Base-by-base conservation (phyloP, 2,329 filamentous ascomycete species). In the Aspergillus floridensis region DNA sequence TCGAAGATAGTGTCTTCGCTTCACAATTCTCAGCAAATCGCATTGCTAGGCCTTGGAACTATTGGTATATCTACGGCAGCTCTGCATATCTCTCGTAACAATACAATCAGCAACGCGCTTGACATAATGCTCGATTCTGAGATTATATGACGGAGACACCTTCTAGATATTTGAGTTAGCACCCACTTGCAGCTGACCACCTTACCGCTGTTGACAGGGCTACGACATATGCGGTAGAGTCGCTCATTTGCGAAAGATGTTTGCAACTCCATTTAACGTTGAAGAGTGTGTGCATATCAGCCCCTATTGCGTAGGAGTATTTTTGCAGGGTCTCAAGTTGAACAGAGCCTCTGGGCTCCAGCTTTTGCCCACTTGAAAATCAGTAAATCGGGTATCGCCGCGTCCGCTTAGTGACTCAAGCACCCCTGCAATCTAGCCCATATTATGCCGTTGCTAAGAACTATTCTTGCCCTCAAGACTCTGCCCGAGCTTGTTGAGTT, bases 351-450 rank as follows among this genome's bases (percentile, higher is more conserved):
- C 22, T 86, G 84, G 84, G 69, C 75, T 0, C 74, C 75, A 0
- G 59, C 66, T 4, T 62, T 73, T 8, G 78, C 82, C 0, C 74
- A 85, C 19, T 72, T 87, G 53, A 87, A 84, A 84, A 83, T 80
- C 41, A 82, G 79, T 57, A 86, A 85, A 0, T 83, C 80, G 1
- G 84, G 85, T 0, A 86, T 87, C 29, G 78, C 82, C 0, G 82
- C 84, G 0, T 83, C 81, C 0, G 72, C 71, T 24, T 84, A 86
- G 63, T 71, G 70, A 8, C 59, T 61, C 16, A 63, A 74, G 3
- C 85, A 87, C 67, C 84, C 85, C 0, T 87, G 84, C 69, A 87
- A 87, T 57, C 85, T 82, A 22, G 85, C 84, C 1, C 83, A 86
- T 63, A 78, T 87, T 56, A 86, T 87, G 82, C 85, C 85, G 0